phyloP scores from a whole-genome alignment of 1,139 yeast genomes.

The Hansenula anomala region DNA sequence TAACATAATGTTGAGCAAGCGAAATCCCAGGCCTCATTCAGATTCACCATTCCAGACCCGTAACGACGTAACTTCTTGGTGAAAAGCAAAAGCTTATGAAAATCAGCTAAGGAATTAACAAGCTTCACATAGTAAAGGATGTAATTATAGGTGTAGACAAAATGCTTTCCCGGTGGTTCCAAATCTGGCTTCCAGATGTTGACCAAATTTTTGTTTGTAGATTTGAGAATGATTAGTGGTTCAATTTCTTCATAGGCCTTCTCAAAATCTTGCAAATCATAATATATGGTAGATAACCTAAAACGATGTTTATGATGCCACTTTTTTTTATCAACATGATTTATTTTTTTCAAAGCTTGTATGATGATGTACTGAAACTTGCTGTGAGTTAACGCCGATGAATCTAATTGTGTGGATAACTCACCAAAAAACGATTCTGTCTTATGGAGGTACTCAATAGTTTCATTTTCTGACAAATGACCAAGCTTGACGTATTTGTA shows the following conservation, averaged over 20 bases:
- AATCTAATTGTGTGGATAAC: too few species aligned
- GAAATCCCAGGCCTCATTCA: conserved; percentile 61
- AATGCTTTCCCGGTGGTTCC: conserved; percentile 93
- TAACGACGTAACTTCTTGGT: conserved; percentile 71
- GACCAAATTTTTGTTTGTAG: conserved; percentile 67
- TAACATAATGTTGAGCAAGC: conserved; percentile 45
- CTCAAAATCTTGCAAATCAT: conserved; percentile 43
- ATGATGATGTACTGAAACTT: conserved; percentile 29
- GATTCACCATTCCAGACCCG: conserved; percentile 66
- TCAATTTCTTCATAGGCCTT: conserved; percentile 65
- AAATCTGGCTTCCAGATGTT: conserved; percentile 91
- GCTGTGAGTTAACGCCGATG: too few species aligned
- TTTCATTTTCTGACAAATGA: conserved; percentile 32
- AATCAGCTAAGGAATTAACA: conserved; percentile 49
- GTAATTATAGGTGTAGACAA: conserved; percentile 70
- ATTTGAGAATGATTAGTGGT: conserved; percentile 56
- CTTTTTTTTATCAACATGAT: conserved; percentile 66
- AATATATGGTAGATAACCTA: conserved; percentile 61
- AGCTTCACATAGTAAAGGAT: conserved; percentile 58
- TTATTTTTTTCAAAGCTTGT: conserved; percentile 34
- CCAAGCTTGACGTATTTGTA: conserved; percentile 50
- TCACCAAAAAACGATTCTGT: conserved; percentile 26
- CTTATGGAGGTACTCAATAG: conserved; percentile 33
- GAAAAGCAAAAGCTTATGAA: conserved; percentile 53
- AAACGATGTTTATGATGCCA: conserved; percentile 91